phyloP scores from a whole-genome alignment of 2,329 filamentous ascomycete genomes.

The Penicillium corylophilum region DNA sequence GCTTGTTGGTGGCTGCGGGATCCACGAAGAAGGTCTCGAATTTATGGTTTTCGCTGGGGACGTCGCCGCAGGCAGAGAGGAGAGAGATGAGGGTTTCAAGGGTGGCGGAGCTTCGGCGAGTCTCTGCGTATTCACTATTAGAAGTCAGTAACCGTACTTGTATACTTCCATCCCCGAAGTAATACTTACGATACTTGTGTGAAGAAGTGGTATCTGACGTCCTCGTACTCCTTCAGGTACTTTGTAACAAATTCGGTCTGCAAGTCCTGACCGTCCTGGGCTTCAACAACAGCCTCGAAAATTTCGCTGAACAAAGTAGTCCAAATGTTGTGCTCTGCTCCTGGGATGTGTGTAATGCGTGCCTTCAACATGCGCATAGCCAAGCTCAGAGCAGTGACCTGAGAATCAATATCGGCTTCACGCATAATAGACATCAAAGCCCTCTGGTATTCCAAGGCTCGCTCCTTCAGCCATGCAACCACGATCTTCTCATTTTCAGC shows the following conservation, averaged over 20 bases:
- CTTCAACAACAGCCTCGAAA: constrained; percentile 60
- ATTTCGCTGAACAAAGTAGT: constrained; percentile 68
- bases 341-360: constrained; percentile 64
- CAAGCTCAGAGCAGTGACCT: constrained; percentile 69
- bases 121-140: constrained; percentile 37
- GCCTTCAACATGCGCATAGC: constrained; percentile 82
- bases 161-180: background rate
- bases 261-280: constrained; percentile 58
- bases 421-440: constrained; percentile 62
- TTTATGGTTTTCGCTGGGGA: constrained; percentile 52
- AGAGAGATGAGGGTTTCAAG: constrained; percentile 41
- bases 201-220: constrained; percentile 82
- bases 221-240: constrained; percentile 76
- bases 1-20: constrained; percentile 65
- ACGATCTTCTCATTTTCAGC: constrained; percentile 74
- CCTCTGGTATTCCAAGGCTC: constrained; percentile 68
- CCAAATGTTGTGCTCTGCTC: constrained; percentile 66
- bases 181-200: constrained; percentile 65
- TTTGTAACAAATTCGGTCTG: constrained; percentile 73
- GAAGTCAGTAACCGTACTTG: constrained; percentile 7
- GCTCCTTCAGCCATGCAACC: constrained; percentile 73
- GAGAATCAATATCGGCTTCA: constrained; percentile 58
- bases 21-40: constrained; percentile 40
- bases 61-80: constrained; percentile 59
- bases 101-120: constrained; percentile 25